Percentiles rank a stretch among this genome's conserved stretches.
These are phyloP conservation scores for Teunomyces panamensis DNA, from an alignment of 805 yeast species.

Conservation along the genomic window DNA sequence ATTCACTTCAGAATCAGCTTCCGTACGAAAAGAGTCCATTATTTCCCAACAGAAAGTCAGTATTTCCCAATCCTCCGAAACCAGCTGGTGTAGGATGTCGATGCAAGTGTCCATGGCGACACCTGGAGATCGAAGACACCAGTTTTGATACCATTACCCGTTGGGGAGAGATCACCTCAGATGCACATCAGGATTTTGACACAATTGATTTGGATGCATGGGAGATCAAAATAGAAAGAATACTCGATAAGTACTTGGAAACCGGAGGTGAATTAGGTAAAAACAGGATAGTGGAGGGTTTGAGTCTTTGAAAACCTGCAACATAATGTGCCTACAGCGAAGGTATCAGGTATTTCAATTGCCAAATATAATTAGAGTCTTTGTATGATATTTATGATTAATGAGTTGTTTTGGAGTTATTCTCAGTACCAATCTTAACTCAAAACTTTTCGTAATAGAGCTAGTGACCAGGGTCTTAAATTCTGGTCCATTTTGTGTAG, in stretches of 20 bases:
- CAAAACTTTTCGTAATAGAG: no score
- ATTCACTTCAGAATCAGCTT: slow-evolving; percentile 51
- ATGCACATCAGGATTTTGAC: slow-evolving; percentile 11
- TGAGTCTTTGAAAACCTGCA: neutral
- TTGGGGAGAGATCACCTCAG: slow-evolving; percentile 17
- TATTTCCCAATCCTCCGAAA: slow-evolving; percentile 19
- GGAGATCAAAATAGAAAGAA: slow-evolving; percentile 14
- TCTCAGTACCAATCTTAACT: no score
- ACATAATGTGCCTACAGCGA: no score
- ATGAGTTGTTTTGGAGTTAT: no score
- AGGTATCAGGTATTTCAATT: no score
- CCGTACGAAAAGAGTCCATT: slow-evolving; percentile 13
- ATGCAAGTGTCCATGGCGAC: slow-evolving; percentile 64
- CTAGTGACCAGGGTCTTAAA: no score
- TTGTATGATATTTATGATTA: no score
- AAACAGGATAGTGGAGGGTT: neutral
- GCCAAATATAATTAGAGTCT: no score
- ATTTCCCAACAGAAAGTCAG: neutral
- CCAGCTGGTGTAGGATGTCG: slow-evolving; percentile 74
- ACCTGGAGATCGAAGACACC: slow-evolving; percentile 17
- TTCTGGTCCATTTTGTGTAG: no score
- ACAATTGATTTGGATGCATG: slow-evolving; percentile 14
- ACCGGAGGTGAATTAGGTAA: slow-evolving; percentile 11
- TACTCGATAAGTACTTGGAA: slow-evolving; percentile 8
- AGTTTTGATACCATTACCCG: slow-evolving; percentile 15